Base-by-base conservation (phyloP, 257 asterid genomes). In the Solanum medicagineum region DNA sequence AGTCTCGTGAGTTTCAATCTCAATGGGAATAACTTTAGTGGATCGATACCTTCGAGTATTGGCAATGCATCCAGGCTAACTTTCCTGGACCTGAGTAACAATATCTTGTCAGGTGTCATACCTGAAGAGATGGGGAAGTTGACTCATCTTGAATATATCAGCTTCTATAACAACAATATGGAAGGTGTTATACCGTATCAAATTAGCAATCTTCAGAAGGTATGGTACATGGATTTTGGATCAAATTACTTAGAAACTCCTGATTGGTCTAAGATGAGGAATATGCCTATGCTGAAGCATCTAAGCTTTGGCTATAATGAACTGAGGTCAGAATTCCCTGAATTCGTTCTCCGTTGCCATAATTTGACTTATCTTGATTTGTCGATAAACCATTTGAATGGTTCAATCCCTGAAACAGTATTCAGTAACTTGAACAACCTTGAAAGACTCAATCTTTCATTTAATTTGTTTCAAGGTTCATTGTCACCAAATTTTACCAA, bases 71-170 rank as follows among this genome's bases (percentile, higher is more conserved):
- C 92, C 77, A 85, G 81, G 87, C 91, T 95, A 68, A 82, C 85
- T n/a, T 87, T 81, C 89, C 81, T 94, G 92, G 99, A 96, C 92
- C 83, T 96, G 56, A 86, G 98, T 87, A 89, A 83, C 89, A 96
- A 96, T 51, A 3, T 84, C 5, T 85, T 94, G 0, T 89, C 8
- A 1, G 92, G 77, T 20, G 1, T 85, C 66, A 87, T 94, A 85
- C 98, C 99, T 11, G 51, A 89, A 16, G 93, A 93, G 89, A 93
- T 94, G 56, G 98, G 94, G 4, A 87, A 81, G 15, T 85, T 96
- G 91, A 91, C 59, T 42, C 89, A 85, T 85, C 82, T 96, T 68
- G 88, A 75, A 24, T 84, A 86, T 89, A 77, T 96, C 19, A 91
- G 90, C 83, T 85, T 96, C n/a, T 83, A 44, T 86, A 88, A 90